Percentiles rank a stretch among this genome's conserved stretches.
Evolutionary conservation across 73 alveolate species (phyloP).

Genomic region (Durusdinium trenchii): DNA sequence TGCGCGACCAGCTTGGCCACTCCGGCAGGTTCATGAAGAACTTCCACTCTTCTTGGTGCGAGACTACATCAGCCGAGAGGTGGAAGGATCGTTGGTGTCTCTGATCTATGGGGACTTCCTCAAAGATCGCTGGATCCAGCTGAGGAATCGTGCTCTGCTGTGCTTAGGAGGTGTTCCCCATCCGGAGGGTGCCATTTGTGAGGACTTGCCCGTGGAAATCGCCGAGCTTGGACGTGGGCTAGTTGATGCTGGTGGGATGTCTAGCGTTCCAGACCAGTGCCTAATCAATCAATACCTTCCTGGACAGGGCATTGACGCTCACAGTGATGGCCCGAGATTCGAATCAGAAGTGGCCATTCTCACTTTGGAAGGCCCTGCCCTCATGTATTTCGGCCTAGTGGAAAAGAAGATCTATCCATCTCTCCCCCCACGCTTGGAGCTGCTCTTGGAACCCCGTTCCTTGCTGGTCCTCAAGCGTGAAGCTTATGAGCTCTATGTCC

Average conservation of each 20-base stretch:
- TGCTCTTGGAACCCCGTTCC: slow-evolving; percentile 79
- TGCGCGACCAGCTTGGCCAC: slow-evolving; percentile 42
- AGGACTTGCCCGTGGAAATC: slow-evolving; percentile 46
- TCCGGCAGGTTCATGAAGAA: slow-evolving; percentile 15
- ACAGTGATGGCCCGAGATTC: slow-evolving; percentile 76
- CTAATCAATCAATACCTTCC: slow-evolving; percentile 70
- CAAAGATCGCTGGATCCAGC: slow-evolving; percentile 61
- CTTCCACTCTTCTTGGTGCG: slow-evolving; percentile 28
- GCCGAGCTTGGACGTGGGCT: not conserved
- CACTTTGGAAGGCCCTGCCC: slow-evolving; percentile 85
- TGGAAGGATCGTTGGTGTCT: slow-evolving; percentile 13
- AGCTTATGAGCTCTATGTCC: slow-evolving; percentile 75
- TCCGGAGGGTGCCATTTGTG: slow-evolving; percentile 96
- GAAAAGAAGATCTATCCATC: slow-evolving; percentile 77
- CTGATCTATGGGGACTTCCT: slow-evolving; percentile 14
- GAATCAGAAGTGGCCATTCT: slow-evolving; percentile 86
- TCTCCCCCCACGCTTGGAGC: slow-evolving; percentile 69
- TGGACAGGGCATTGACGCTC: slow-evolving; percentile 95
- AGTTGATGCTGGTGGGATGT: slow-evolving; percentile 9
- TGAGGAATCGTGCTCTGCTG: slow-evolving; percentile 37
- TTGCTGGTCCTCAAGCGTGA: slow-evolving; percentile 64
- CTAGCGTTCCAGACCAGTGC: slow-evolving; percentile 75
- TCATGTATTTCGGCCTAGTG: slow-evolving; percentile 78
- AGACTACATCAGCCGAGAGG: not conserved
- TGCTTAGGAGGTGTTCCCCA: slow-evolving; percentile 95